Evolutionary conservation across 1,139 yeast genomes (phyloP), one percentile per base, ranked within the genome.

Genomic region (Sugiyamaella neomexicana): DNA sequence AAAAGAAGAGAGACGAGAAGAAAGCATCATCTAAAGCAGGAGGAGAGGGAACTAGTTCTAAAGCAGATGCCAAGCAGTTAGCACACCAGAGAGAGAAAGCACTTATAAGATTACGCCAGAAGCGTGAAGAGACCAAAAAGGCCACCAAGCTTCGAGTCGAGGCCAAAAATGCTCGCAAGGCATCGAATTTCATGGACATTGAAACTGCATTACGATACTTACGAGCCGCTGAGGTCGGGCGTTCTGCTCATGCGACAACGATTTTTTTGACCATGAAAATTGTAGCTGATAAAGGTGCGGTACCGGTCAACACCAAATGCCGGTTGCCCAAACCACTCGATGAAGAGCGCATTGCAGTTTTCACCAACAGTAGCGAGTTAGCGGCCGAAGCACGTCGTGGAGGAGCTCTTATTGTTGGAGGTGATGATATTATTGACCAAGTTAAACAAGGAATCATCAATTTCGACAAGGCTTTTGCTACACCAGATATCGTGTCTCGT

Each of bases 201-300:
- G 81, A 88, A 10, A 71, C 75, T 17, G 98, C 97, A 1, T 71
- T 90, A 69, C 79, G 86, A 65, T 90, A 85, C 66, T 69, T 93
- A 55, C 78, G 97, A 60, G 96, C 98, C 0, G 82, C 91, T 3
- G 97, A 90, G 70, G 95, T 89, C 5, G 98, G 98, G 3, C 82
- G 87, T 64, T 82, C 93, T 1, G 74, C 80, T 2, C 72, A 76
- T 23, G 83, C 84, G 61, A 82, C 93, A 31, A 86, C 91, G 37
- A 76, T 91, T 44, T 75, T 86, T 17, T 71, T 89, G 55, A 81
- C 83, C 39, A 76, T 90, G 57, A 74, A 81, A 17, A 80, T 89
- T n/a, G 78, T 88, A 17, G 83, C 87, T 29, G 95, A 87, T 56
- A 83, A 81, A 66, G 97, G 97, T 60, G 83, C 88, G 25, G 82